Percentiles rank a stretch among this genome's conserved stretches.
Evolutionary conservation across 75 land plant genomes (phyloP).

Genomic region (Pseudotsuga menziesii): DNA sequence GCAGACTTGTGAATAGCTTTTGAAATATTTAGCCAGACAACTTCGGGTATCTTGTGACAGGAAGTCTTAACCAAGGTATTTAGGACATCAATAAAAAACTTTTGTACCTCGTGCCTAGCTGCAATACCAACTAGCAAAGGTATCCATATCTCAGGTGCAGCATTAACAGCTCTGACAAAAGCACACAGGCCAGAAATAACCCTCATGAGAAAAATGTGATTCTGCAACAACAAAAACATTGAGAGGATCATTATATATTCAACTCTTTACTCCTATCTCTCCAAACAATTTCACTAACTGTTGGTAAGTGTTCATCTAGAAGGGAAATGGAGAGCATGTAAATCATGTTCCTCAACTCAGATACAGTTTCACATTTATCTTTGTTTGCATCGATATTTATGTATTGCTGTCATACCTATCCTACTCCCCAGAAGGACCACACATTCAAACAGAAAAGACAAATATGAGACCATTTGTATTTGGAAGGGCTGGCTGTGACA

Average conservation of each 20-base stretch:
- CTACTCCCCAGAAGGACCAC: too few relatives aligned
- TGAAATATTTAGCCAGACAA: slow-evolving; percentile 16
- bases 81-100: slow-evolving; percentile 16
- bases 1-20: slow-evolving; percentile 9
- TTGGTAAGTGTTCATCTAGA: too few relatives aligned
- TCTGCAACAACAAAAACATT: slow-evolving; percentile 15
- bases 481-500: too few relatives aligned
- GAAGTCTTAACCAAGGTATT: slow-evolving; percentile 16
- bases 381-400: too few relatives aligned
- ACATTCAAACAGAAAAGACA: too few relatives aligned
- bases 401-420: too few relatives aligned
- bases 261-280: neutral
- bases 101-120: slow-evolving; percentile 23
- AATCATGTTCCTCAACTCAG: too few relatives aligned
- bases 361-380: too few relatives aligned
- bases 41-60: slow-evolving; percentile 17
- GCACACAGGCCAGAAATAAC: slow-evolving; percentile 22
- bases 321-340: too few relatives aligned
- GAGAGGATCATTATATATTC: neutral
- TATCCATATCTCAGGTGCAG: slow-evolving; percentile 39
- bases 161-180: slow-evolving; percentile 25
- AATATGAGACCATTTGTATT: too few relatives aligned
- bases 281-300: too few relatives aligned
- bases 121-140: slow-evolving; percentile 25
- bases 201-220: slow-evolving; percentile 15